Conservation (phyloP, 176 grass and related monocot genomes). For the Urochloa ruziziensis region DNA sequence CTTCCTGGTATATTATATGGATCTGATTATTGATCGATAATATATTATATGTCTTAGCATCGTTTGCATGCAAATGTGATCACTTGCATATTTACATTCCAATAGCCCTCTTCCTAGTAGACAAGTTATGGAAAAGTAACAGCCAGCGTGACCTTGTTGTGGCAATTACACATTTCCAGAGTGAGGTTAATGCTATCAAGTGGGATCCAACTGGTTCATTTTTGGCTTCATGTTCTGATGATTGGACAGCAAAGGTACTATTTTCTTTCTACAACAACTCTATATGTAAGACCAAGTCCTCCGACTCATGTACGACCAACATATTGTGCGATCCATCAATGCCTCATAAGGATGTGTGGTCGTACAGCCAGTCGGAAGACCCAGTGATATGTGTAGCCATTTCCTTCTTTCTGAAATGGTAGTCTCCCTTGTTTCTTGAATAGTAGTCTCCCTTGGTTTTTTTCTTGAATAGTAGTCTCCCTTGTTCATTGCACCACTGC, state of each 20-base stretch:
- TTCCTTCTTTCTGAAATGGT: not conserved
- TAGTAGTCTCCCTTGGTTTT: not conserved
- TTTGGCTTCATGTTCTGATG: constrained; percentile 96
- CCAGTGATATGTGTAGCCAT: not conserved
- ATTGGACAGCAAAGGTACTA: constrained; percentile 86
- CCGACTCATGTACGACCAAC: not conserved
- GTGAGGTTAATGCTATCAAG: constrained; percentile 99
- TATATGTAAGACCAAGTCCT: not conserved
- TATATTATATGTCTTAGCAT: not conserved
- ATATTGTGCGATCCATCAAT: no score
- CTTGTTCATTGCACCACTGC: not conserved
- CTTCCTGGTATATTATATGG: not conserved
- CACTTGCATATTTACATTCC: no score
- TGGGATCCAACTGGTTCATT: constrained; percentile 96
- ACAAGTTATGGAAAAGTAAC: not conserved
- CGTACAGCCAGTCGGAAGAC: not conserved
- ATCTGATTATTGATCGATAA: not conserved
- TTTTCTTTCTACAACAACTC: not conserved
- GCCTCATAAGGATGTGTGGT: not conserved
- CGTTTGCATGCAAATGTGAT: not conserved
- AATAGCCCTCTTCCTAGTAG: no score
- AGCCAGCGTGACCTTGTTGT: not conserved
- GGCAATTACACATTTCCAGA: constrained; percentile 38
- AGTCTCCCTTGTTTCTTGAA: not conserved
- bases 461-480: not conserved